Conservation (phyloP, 805 yeast genomes). For the Candida dajiaensis region DNA sequence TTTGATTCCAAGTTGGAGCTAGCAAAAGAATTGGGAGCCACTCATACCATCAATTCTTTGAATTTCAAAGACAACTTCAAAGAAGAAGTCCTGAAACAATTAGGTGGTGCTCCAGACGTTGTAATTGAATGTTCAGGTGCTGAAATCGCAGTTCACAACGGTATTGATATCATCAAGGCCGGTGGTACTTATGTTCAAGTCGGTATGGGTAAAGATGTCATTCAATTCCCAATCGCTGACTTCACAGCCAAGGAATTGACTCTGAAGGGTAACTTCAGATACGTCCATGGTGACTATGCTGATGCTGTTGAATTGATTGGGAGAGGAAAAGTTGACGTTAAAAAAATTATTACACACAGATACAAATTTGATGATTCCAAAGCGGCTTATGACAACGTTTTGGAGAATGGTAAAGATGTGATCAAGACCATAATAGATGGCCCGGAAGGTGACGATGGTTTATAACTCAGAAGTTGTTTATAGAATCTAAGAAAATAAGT, state of each 20-base stretch:
- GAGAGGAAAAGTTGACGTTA: slow-evolving; percentile 58
- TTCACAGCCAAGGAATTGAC: slow-evolving; percentile 63
- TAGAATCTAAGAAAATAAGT: no score
- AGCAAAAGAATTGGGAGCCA: slow-evolving; percentile 64
- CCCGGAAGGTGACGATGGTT: slow-evolving; percentile 33
- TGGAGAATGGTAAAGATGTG: slow-evolving; percentile 55
- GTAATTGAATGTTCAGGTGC: slow-evolving; percentile 89
- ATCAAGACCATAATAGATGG: slow-evolving; percentile 82
- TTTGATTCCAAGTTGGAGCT: slow-evolving; percentile 60
- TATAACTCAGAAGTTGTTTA: neutral
- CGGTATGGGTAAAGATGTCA: slow-evolving; percentile 71
- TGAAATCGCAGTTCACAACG: slow-evolving; percentile 65
- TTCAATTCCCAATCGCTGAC: slow-evolving; percentile 69
- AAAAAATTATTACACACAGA: slow-evolving; percentile 66
- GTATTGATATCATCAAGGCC: slow-evolving; percentile 51
- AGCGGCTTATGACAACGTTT: slow-evolving; percentile 62
- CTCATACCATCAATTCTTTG: slow-evolving; percentile 48
- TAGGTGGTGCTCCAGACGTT: slow-evolving; percentile 40
- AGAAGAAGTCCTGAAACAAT: slow-evolving; percentile 23
- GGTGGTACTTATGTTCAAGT: slow-evolving; percentile 81
- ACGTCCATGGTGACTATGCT: slow-evolving; percentile 70
- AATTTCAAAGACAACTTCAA: slow-evolving; percentile 28
- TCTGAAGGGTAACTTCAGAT: slow-evolving; percentile 75
- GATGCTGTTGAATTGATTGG: slow-evolving; percentile 64
- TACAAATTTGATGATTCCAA: slow-evolving; percentile 67